Conservation (phyloP, 176 grass and related monocot genomes). For the Oryza coarctata region DNA sequence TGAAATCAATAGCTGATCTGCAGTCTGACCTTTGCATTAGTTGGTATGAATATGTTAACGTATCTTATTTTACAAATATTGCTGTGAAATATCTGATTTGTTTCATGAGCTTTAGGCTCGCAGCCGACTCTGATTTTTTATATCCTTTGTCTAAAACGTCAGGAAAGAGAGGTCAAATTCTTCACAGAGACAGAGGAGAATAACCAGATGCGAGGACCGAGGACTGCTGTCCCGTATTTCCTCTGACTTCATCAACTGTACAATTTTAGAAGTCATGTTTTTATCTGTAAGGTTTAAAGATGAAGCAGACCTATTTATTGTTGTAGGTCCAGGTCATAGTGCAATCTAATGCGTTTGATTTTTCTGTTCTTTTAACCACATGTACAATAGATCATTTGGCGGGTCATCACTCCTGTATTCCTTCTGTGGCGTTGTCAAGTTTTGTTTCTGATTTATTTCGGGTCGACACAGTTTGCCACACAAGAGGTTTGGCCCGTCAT, state of each 20-base stretch:
- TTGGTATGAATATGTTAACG: neutral
- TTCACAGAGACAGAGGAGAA: slow-evolving; percentile 99
- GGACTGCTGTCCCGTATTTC: slow-evolving; percentile 91
- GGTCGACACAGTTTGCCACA: neutral
- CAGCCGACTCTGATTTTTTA: neutral
- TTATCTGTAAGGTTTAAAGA: slow-evolving; percentile 58
- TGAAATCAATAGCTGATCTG: neutral
- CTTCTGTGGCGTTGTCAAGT: slow-evolving; percentile 45
- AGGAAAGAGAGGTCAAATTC: slow-evolving; percentile 97
- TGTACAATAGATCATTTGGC: slow-evolving; percentile 68
- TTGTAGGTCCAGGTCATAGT: slow-evolving; percentile 59
- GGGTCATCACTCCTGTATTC: slow-evolving; percentile 52
- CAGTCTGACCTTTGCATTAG: neutral
- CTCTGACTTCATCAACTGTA: slow-evolving; percentile 68
- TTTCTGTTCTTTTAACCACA: slow-evolving; percentile 60
- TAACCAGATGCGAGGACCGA: slow-evolving; percentile 97
- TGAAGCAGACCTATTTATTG: slow-evolving; percentile 45
- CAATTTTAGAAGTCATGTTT: slow-evolving; percentile 57
- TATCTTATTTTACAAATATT: neutral
- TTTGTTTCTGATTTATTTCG: slow-evolving; percentile 41
- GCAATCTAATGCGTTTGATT: slow-evolving; percentile 52
- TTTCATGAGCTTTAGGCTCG: neutral
- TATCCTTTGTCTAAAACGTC: neutral
- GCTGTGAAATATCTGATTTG: neutral
- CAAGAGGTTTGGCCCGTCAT: neutral